These are phyloP conservation scores for Andrographis paniculata DNA, from an alignment of 305 asterid genomes.

Conservation along the genomic window DNA sequence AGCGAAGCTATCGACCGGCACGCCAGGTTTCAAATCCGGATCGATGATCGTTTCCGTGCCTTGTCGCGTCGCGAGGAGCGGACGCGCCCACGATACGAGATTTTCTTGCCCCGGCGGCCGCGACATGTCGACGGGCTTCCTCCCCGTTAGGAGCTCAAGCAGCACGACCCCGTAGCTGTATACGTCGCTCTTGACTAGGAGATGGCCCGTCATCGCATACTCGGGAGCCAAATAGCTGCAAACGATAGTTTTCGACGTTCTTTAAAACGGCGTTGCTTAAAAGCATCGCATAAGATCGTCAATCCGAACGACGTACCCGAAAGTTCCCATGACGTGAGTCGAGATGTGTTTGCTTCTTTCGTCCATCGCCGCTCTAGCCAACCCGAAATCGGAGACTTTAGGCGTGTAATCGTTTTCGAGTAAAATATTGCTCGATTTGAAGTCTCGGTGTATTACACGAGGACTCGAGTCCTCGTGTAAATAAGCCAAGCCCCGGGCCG, in stretches of 20 bases:
- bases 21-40: slow-evolving; percentile 30
- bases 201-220: slow-evolving; percentile 98
- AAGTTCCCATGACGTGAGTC: slow-evolving; percentile 95
- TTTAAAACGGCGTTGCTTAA: too few species aligned
- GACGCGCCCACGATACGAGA: slow-evolving; percentile 84
- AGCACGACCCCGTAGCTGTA: slow-evolving; percentile 94
- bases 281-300: neutral
- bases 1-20: slow-evolving; percentile 41
- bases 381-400: slow-evolving; percentile 90
- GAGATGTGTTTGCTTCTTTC: slow-evolving; percentile 67
- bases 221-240: slow-evolving; percentile 52
- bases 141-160: slow-evolving; percentile 84
- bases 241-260: too few species aligned
- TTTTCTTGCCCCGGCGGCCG: slow-evolving; percentile 91
- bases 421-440: slow-evolving; percentile 87
- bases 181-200: slow-evolving; percentile 88
- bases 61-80: slow-evolving; percentile 51
- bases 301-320: slow-evolving; percentile 45
- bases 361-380: slow-evolving; percentile 83
- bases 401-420: slow-evolving; percentile 75
- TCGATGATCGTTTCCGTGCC: slow-evolving; percentile 57
- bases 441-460: slow-evolving; percentile 89
- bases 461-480: slow-evolving; percentile 96
- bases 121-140: slow-evolving; percentile 77
- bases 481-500: slow-evolving; percentile 88